Evolutionary conservation across 768 basidiomycete species (phyloP), one percentile per base, ranked within the genome.

Genomic region (Lentinula boryana): DNA sequence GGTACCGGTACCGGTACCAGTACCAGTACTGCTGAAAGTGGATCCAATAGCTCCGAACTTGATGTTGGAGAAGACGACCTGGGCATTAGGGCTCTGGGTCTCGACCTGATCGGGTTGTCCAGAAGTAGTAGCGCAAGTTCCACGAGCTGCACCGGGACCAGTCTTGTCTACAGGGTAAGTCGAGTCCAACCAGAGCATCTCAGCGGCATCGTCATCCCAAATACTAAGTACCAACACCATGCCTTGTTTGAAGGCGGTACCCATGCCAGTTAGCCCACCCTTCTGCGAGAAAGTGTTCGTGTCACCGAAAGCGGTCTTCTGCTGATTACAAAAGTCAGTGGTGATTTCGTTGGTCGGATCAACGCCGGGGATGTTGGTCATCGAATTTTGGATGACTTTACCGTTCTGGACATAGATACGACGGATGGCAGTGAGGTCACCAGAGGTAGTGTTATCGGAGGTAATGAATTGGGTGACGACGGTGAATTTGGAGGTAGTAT

Each of bases 401-500:
- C 76, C 76, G 67, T 76, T 72, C 68, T 78, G 78, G 36, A 78
- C 75, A 70, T 78, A 78, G 53, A 78, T 58, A 49, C 76, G 76
- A 52, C 75, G 75, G 70, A 78, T 79, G 66, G 75, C 74, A 38
- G 63, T 67, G 66, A 79, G 74, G 18, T 66, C 63, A 51, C 76
- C 75, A 38, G 68, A 68, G 50, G 72, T 67, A 46, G 75, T 72
- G 67, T 69, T 71, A 65, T 75, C 71, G 58, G 63, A 60, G 60
- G 78, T 78, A 62, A 78, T 61, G 72, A 78, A 78, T 65, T 78
- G 76, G 31, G 76, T 76, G 60, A 78, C 77, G 58, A 76, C 76
- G 52, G 78, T 80, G 70, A 78, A 69, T 62, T 69, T 70, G 52
- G 65, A 60, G 61, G 52, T 70, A 60, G 77, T 80, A 71, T 79